Base-by-base conservation (phyloP, 108 stramenopile species). In the Cyclotella kingstonii region DNA sequence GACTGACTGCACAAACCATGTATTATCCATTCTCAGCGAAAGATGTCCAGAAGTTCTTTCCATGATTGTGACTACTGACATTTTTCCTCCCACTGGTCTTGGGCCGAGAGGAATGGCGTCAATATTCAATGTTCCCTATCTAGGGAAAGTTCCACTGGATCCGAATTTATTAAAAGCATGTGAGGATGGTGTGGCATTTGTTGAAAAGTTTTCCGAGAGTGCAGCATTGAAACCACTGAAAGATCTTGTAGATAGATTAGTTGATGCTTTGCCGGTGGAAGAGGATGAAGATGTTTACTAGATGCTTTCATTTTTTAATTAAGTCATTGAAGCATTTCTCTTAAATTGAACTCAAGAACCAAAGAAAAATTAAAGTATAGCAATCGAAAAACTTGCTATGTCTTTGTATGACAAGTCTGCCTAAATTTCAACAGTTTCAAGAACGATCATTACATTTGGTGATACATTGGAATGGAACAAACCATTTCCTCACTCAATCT, bases 101-200 rank as follows among this genome's bases (percentile, higher is more conserved):
- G 96, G 97, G 4, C 93, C 96, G 0, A 57, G 67, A 27, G 90
- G 78, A 19, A 98, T 98, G 98, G 95, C 97, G 5, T 68, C 67
- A 31, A 64, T 84, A 43, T 96, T 93, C 65, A 55, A 76, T 7
- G 92, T 97, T 3, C 95, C 95, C 2, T 96, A 91, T 60, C 83
- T 97, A 46, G 98, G 98, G 26, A 61, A 67, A 19, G 26, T 99
- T 18, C 97, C 98, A 0, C 63, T 99, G 61, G 99, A 99, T 82
- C 93, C 97, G 0, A 87, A 91, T 45, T 63, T 99, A 12, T 78
- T 96, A 42, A 77, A 82, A 53, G 79, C 93, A 0, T 98, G 97
- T 67, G 99, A 99, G 60, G 68, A 85, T 27, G 99, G 99, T 28
- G 70, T 66, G 33, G 60, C 79, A 7, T 87, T 90, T 73, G 83